Evolutionary conservation across 2,329 filamentous ascomycete species (phyloP), one percentile per base, ranked within the genome.

Genomic region (Aureobasidium leucospermi): DNA sequence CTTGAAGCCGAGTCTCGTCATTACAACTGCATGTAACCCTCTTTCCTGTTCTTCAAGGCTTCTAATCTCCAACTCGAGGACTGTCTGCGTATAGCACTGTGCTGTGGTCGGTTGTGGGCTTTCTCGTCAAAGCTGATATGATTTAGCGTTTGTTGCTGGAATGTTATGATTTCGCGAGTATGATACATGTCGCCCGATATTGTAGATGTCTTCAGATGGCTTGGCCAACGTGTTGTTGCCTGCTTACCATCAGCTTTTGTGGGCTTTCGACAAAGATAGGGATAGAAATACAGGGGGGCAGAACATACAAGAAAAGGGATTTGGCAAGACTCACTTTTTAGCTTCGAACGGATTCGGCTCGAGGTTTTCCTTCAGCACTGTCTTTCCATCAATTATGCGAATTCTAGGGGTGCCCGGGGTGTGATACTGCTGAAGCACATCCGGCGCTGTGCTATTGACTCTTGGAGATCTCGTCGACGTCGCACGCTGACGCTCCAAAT

Each of bases 311-410:
- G 5, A 19, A n/a, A 38, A 19, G 29, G 29, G 13, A 48, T 15
- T 41, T 6, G 23, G n/a, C 5, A n/a, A 16, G 19, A 46, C 58
- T 52, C 53, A 59, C 58, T 46, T 46, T 23, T 36, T 41, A 46
- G 52, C 7, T 13, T 53, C 47, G 23, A 59, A 59, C 4, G 58
- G 58, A 10, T 39, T 52, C 9, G 48, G 60, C 32, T 63, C 58
- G 39, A 64, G 34, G n/a, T 63, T 63, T 41, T 63, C 63, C 46
- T 61, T 63, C 7, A 61, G 28, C 38, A 60, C 47, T 28, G 58
- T 60, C 45, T 64, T 64, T 4, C 63, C 61, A 51, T 64, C 63
- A 19, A 63, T 60, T 36, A 64, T 34, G 41, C 58, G 59, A 31
- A 64, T 19, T 28, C 61, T 59, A 32, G 63, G 63, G 9, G 56